Base-by-base conservation (phyloP, 768 basidiomycete species). In the Agrocybe chaxingu region DNA sequence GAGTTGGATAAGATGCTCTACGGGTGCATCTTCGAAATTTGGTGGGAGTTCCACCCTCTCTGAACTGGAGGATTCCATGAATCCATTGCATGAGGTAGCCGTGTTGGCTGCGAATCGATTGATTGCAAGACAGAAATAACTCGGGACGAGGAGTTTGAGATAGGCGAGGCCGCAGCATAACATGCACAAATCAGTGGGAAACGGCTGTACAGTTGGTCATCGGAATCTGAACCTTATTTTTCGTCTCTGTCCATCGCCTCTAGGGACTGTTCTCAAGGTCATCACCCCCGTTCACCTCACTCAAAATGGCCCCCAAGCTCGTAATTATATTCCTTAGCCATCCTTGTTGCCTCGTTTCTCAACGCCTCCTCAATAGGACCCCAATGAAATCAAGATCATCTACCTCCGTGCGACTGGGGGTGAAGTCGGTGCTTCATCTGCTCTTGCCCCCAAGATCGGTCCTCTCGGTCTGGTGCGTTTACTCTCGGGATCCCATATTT, bases 381-480 rank as follows among this genome's bases (percentile, higher is more conserved):
- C 96, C 63, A 89, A 78, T 74, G 96, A 99, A 78, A 79, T 98
- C 71, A 98, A 98, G 80, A 91, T 97, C 76, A 97, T 98, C 81
- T 92, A 94, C 83, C 88, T 98, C 70, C 84, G 96, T 62, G 93
- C 93, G 47, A 97, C 93, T 48, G 97, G 97, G 74, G 97, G 97
- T 82, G 97, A 98, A 79, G 92, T 98, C 68, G 97, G 96, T 79
- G 92, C 97, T 54, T 98, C 96, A 6, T 94, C 97, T 52, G 95
- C 97, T 54, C 83, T 99, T 56, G 97, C 97, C 45, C 97, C 97
- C 54, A 99, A 99, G 85, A 98, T 99, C 70, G 97, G 97, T 84
- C 97, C 97, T 77, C 86, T 99, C 59, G 96, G 96, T 89, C 78
- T 99, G 69, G 96, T 98, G 69, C 64, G 94, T 74, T 38, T 7